These are phyloP conservation scores for Fusarium bactridioides DNA, from an alignment of 2,329 filamentous ascomycete species.

Conservation along the genomic window DNA sequence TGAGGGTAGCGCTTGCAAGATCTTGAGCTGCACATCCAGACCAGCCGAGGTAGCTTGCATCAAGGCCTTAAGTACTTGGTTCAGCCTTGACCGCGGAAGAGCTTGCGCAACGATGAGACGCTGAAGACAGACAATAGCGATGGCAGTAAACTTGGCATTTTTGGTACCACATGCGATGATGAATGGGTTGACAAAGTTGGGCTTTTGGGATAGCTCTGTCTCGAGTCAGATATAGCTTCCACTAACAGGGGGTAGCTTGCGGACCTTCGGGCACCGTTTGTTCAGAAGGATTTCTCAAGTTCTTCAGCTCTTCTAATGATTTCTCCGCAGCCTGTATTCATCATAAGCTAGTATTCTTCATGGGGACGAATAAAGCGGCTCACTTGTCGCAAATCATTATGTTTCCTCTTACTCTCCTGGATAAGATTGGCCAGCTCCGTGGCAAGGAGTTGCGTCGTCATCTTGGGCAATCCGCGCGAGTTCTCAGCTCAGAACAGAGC, in stretches of 20 bases:
- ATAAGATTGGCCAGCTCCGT: conserved; percentile 90
- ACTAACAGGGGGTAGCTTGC: conserved; percentile 20
- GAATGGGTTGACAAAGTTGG: conserved; percentile 91
- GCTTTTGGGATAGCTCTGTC: conserved; percentile 80
- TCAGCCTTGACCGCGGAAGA: conserved; percentile 79
- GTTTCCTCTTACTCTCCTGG: conserved; percentile 94
- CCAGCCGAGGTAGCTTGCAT: conserved; percentile 82
- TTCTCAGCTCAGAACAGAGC: conserved; percentile 38
- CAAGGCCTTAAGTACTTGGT: conserved; percentile 87
- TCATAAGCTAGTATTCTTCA: neutral
- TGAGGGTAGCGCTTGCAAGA: conserved; percentile 89
- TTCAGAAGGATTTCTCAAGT: conserved; percentile 46
- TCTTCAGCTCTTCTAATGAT: conserved; percentile 87
- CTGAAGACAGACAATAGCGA: conserved; percentile 88
- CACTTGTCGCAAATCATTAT: conserved; percentile 86
- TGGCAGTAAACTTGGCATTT: conserved; percentile 88
- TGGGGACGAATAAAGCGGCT: conserved; percentile 37
- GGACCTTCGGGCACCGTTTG: conserved; percentile 50
- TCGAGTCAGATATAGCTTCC: conserved; percentile 33
- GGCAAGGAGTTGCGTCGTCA: conserved; percentile 90
- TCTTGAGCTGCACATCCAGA: conserved; percentile 93
- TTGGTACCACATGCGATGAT: conserved; percentile 90
- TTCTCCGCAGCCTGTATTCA: conserved; percentile 81
- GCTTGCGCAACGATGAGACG: conserved; percentile 84
- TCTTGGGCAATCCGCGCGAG: conserved; percentile 55